Percentiles rank a stretch among this genome's conserved stretches.
Conservation (phyloP, 306 rosid species). For the Sicyos baderoa region DNA sequence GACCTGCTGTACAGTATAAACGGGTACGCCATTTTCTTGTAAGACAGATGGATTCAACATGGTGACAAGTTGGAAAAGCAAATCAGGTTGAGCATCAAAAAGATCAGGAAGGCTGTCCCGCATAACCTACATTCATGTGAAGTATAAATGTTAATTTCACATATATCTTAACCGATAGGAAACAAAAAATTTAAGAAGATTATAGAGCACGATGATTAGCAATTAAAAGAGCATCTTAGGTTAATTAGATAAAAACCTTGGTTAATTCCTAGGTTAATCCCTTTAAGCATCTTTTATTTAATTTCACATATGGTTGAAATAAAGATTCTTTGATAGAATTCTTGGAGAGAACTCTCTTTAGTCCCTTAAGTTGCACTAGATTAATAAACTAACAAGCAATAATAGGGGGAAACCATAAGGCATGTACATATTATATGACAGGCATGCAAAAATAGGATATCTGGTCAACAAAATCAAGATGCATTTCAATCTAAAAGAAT, state of each 20-base stretch:
- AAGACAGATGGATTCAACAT: slow-evolving; percentile 96
- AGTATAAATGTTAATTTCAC: background rate
- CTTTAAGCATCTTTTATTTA: no score
- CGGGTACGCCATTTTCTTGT: slow-evolving; percentile 83
- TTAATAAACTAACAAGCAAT: background rate
- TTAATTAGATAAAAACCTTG: no score
- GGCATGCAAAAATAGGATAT: background rate
- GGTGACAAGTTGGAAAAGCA: slow-evolving; percentile 95
- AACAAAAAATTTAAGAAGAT: background rate
- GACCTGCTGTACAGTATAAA: slow-evolving; percentile 81
- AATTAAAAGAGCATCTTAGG: background rate
- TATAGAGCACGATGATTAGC: background rate
- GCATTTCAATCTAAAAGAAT: background rate
- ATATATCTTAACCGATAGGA: background rate
- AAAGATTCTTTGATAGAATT: no score
- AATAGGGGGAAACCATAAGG: no score
- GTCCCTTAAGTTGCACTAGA: no score
- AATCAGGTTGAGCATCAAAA: slow-evolving; percentile 92
- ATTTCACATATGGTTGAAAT: no score
- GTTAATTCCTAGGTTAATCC: no score
- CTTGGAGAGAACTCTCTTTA: no score
- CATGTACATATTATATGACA: background rate
- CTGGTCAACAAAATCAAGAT: slow-evolving; percentile 6
- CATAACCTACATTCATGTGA: slow-evolving; percentile 64
- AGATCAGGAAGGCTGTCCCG: slow-evolving; percentile 93